Conservation (phyloP, 78 protist genomes). For the Pigoraptor vietnamica region DNA sequence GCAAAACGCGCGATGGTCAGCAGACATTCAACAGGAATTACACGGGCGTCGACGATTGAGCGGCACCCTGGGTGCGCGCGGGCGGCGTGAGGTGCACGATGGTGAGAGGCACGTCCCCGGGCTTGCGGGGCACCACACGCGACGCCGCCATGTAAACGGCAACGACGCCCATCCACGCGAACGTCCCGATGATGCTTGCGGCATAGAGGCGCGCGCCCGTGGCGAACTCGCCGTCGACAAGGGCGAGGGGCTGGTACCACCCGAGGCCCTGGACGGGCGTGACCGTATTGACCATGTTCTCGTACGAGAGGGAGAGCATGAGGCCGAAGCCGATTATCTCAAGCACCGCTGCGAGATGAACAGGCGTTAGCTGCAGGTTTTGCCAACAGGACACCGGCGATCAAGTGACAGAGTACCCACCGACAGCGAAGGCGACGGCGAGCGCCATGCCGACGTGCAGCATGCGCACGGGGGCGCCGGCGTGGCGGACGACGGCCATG, state of each 20-base stretch:
- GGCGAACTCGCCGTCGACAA: background rate
- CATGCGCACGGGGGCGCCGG: background rate
- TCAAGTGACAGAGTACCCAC: background rate
- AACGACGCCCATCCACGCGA: background rate
- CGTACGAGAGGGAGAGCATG: background rate
- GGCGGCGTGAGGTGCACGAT: background rate
- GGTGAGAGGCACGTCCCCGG: background rate
- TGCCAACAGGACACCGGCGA: no score
- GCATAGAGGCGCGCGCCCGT: background rate
- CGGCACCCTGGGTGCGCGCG: no score
- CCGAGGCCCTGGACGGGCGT: background rate
- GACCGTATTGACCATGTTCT: background rate
- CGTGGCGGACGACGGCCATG: background rate
- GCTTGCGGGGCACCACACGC: background rate
- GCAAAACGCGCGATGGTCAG: no score
- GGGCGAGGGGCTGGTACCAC: background rate
- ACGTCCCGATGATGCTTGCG: background rate
- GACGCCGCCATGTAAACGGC: background rate
- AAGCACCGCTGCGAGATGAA: background rate
- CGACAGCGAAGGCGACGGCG: background rate
- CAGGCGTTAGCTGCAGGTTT: no score
- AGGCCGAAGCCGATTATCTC: background rate
- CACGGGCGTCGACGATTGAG: no score
- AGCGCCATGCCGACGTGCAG: background rate
- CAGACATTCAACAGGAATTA: no score